Evolutionary conservation across 2,329 filamentous ascomycete genomes (phyloP).

Genomic region (Talaromyces sp.): DNA sequence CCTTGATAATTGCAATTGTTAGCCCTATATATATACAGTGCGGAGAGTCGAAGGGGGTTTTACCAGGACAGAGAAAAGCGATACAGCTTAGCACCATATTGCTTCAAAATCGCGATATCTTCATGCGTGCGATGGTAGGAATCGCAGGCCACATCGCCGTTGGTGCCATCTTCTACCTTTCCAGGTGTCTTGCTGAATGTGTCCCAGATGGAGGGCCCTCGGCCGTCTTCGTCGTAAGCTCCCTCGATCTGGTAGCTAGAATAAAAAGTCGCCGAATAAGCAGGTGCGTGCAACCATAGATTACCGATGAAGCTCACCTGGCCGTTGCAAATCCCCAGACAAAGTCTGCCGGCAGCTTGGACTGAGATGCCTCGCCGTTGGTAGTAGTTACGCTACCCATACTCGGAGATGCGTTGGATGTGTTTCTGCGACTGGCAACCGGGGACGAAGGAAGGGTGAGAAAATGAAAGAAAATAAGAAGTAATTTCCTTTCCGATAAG

Average conservation of each 20-base stretch:
- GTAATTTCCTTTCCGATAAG: neutral
- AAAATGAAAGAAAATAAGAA: neutral
- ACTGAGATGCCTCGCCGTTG: conserved; percentile 21
- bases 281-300: neutral
- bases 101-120: conserved; percentile 74
- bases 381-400: conserved; percentile 4
- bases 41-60: neutral
- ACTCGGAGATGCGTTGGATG: neutral
- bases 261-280: neutral
- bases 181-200: conserved; percentile 76
- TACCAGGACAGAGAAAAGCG: conserved; percentile 78
- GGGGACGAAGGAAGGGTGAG: neutral
- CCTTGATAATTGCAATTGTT: conserved; percentile 21
- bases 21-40: neutral
- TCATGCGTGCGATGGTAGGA: conserved; percentile 75
- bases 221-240: conserved; percentile 67
- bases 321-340: conserved; percentile 78
- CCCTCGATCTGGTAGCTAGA: conserved; percentile 84
- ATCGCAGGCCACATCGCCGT: conserved; percentile 76
- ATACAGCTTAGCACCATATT: conserved; percentile 69
- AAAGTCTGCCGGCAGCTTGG: conserved; percentile 62
- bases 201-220: conserved; percentile 83
- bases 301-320: conserved; percentile 45
- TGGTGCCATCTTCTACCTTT: conserved; percentile 75
- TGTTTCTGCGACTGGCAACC: neutral